phyloP scores from a whole-genome alignment of 2,329 filamentous ascomycete species.

The Emergomyces orientalis region DNA sequence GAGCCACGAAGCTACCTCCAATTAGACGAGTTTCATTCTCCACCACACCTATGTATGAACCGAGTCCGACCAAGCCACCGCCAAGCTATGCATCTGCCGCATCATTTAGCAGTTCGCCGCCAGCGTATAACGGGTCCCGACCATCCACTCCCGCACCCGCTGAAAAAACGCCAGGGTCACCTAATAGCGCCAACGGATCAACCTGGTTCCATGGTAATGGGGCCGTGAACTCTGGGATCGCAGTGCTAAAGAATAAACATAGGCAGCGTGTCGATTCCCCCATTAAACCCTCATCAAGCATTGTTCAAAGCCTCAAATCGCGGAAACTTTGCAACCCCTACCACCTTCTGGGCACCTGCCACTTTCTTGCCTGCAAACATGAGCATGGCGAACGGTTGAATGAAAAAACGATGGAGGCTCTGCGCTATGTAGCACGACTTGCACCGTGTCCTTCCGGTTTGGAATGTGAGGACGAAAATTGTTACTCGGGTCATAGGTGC shows the following conservation, averaged over 20 bases:
- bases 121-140: background rate
- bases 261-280: conserved; percentile 20
- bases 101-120: background rate
- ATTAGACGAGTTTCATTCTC: conserved; percentile 6
- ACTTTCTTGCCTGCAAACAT: conserved; percentile 20
- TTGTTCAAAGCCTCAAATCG: conserved; percentile 21
- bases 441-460: conserved; percentile 22
- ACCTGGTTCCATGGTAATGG: background rate
- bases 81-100: conserved; percentile 4
- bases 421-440: conserved; percentile 26
- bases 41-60: background rate
- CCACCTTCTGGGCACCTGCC: conserved; percentile 23
- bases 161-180: conserved; percentile 2
- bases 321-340: conserved; percentile 29
- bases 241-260: conserved; percentile 4
- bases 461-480: conserved; percentile 22
- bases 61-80: background rate
- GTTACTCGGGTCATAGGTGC: conserved; percentile 24
- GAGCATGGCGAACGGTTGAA: conserved; percentile 21
- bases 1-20: conserved; percentile 2
- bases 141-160: background rate
- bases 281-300: conserved; percentile 15
- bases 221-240: background rate
- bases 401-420: conserved; percentile 18
- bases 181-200: background rate